Evolutionary conservation across 2,329 filamentous ascomycete species (phyloP).

Genomic region (Botrytis sinoallii): DNA sequence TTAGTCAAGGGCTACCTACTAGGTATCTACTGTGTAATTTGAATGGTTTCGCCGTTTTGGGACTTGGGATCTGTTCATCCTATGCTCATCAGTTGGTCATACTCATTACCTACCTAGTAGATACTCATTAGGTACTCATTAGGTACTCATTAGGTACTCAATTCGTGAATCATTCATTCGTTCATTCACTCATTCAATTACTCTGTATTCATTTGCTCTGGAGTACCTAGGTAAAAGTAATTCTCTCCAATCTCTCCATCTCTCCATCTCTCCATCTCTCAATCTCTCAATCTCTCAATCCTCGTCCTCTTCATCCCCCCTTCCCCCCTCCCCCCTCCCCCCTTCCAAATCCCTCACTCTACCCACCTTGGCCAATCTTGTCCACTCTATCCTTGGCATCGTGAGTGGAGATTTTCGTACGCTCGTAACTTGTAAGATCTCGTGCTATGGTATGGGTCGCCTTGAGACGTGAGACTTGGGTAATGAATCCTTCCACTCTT

Average conservation of each 20-base stretch:
- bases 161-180: not conserved
- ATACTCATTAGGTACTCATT: not conserved
- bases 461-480: not conserved
- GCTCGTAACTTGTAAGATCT: conserved; percentile 1
- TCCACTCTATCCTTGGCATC: conserved; percentile 8
- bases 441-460: not conserved
- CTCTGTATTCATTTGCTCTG: not conserved
- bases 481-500: conserved; percentile 4
- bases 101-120: not conserved
- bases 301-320: too few species aligned
- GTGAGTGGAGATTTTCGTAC: not conserved
- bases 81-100: not conserved
- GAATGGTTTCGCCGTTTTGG: not conserved
- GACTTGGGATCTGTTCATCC: not conserved
- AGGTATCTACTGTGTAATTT: not conserved
- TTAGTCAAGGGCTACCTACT: not conserved
- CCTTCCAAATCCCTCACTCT: not conserved
- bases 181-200: too few species aligned
- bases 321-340: not conserved
- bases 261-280: not conserved
- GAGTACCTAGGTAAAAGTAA: not conserved
- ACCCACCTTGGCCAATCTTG: not conserved
- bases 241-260: not conserved
- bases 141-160: not conserved
- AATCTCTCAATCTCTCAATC: not conserved